A percentile compares a stretch with the other conserved stretches of the same genome.
Evolutionary conservation across 129 eudicot genomes (phyloP).

Genomic region (Dittrichia graveolens): DNA sequence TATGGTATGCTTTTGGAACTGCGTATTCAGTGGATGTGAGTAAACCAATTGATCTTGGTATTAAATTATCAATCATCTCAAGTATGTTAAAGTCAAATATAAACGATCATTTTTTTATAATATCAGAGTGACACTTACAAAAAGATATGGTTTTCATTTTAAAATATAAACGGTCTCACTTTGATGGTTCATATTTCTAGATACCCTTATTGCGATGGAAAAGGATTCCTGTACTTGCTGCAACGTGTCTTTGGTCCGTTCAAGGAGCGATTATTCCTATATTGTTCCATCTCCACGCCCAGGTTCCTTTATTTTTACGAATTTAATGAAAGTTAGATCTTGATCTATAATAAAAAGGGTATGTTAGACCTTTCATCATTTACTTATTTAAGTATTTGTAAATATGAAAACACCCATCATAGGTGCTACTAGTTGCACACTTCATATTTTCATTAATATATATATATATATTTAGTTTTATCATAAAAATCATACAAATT

Average conservation of each 20-base stretch:
- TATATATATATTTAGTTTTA: not conserved
- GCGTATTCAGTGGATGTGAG: constrained; percentile 38
- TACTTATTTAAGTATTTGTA: not conserved
- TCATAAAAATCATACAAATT: not conserved
- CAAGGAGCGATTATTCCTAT: constrained; percentile 40
- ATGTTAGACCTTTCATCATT: too few species aligned
- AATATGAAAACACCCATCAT: too few species aligned
- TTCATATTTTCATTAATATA: too few species aligned
- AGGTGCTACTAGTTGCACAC: too few species aligned
- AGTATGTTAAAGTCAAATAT: too few species aligned
- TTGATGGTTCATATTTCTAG: not conserved
- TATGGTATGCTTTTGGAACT: constrained; percentile 41
- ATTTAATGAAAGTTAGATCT: too few species aligned
- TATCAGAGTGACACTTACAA: too few species aligned
- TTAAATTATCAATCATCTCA: too few species aligned
- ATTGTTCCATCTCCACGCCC: constrained; percentile 37
- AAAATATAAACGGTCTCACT: not conserved
- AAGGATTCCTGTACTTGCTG: constrained; percentile 37
- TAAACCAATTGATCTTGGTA: not conserved
- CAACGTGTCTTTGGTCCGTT: constrained; percentile 38
- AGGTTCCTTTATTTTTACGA: constrained; percentile 12
- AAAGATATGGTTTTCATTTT: too few species aligned
- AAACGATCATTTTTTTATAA: too few species aligned
- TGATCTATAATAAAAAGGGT: too few species aligned
- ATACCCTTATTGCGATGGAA: constrained; percentile 39